Base-by-base conservation (phyloP, 257 asterid species). In the Lycium ferocissimum region DNA sequence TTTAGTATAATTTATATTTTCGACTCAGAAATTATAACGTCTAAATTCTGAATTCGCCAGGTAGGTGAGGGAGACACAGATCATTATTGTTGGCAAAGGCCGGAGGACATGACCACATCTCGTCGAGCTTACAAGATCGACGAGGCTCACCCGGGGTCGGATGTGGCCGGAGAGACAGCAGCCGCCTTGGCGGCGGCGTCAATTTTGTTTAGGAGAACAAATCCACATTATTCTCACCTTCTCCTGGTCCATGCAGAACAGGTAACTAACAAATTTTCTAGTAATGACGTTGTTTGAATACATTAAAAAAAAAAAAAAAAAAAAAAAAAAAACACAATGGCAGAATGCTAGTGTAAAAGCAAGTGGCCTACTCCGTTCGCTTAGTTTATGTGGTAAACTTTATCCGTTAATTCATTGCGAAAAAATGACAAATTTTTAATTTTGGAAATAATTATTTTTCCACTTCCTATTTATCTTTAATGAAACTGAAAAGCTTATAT, bases 11-110 rank as follows among this genome's bases (percentile, higher is more conserved):
- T 65, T 85, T 47, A 2, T 40, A 51, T 26, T 26, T 76, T 26
- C 0, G 0, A 47, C 0, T 33, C 7, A 7, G 26, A 65, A 65
- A 11, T 65, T 65, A 65, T 26, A 0, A 22, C 0, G 0, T 26
- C 14, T 78, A 26, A 26, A 78, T 53, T 26, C 0, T 53, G 17
- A 78, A 53, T 78, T 26, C 0, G 3, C 0, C 26, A 93, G 97
- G 95, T 92, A 85, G 97, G 97, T 56, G 95, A 93, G 40, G 97
- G 97, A 18, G 93, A 92, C 81, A 93, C 97, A 15, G 97, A 93
- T 69, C 97, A 92, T 91, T 86, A 90, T 40, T 93, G 95, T 88
- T 92, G 97, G 97, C 95, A 93, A 84, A 83, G 95, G 84, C 94
- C 93, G 81, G 95, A 93, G 91, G 95, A 93, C 79, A 92, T 93